Base-by-base conservation (phyloP, 2,329 filamentous ascomycete genomes). In the Thielaviopsis punctulata region DNA sequence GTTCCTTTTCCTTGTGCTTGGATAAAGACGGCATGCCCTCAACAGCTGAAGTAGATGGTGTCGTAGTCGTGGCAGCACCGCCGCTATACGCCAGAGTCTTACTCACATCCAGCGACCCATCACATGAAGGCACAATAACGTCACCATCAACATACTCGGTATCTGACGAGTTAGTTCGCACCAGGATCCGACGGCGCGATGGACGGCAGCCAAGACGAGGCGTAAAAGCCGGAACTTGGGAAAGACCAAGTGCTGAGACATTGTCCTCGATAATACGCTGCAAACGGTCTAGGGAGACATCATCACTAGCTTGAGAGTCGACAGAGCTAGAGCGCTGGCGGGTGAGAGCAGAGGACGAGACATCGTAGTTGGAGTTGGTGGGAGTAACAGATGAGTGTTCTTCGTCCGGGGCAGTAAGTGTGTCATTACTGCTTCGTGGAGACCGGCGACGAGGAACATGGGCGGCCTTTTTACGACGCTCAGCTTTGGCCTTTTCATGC, bases 141-240 rank as follows among this genome's bases (percentile, higher is more conserved):
- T 95, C 87, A n/a, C 79, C 79, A 57, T 95, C 89, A 15, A 78
- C 69, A 58, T 82, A 85, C 54, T 96, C 90, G 0, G 88, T 93
- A 59, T 95, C 90, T 0, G 86, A 92, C 3, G 84, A 87, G 4
- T 72, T 73, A 1, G 69, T 67, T 13, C 69, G 71, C 9, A 52
- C 24, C 12, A 53, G 41, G 10, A 48, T 45, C 33, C 58, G 71
- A 59, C 60, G 65, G 60, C 55, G 66, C 44, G 56, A 60, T 63
- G 73, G 66, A 60, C 70, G 69, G 19, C 72, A 71, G 8, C 62
- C 58, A 2, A 67, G 55, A 52, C 63, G 69, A 9, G 71, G 66
- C 46, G 64, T 65, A 48, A 70, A 64, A 24, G 69, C 66, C 2
- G 73, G 69, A 6, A 73, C 59, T 2, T 66, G 63, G 33, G 62